Evolutionary conservation across 2,329 filamentous ascomycete genomes (phyloP), one percentile per base, ranked within the genome.

Genomic region (Penicillium sp.): DNA sequence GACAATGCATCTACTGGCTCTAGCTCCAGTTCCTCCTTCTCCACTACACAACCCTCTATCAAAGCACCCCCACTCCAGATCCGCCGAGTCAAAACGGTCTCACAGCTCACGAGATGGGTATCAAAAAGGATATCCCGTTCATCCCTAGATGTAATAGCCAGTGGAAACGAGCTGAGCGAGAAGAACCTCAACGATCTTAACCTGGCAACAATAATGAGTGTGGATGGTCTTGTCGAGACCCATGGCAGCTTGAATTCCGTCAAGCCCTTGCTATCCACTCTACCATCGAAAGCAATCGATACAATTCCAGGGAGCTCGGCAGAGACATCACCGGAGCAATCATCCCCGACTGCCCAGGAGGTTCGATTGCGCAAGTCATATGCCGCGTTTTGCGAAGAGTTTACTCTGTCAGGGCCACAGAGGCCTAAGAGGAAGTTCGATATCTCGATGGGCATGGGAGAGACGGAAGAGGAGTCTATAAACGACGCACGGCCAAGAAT

Each of bases 1-100:
- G 56, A 61, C 18, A 47, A 48, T 48, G 50, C 48, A 16, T 60
- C 58, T 3, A 49, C 54, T 5, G 20, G 42, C n/a, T 57, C 56
- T 11, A 39, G 30, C n/a, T 49, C 51, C 6, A 46, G 43, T 6
- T 54, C 40, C 31, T 54, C 55, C 10, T 45, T 31, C 31, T 44
- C 39, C 13, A 51, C 44, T 35, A 6, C n/a, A 35, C 4, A 47
- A 43, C 18, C 33, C 13, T 46, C 33, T 48, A 18, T 56, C 44
- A 10, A 41, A 24, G 25, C 42, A 53, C 46, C 36, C 13, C 22
- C 13, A 35, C 41, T 10, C 7, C 41, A 24, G 8, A 49, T 57
- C 7, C 51, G 51, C 25, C 54, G 54, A 11, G 20, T 27, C 39
- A 50, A 48, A 7, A 61, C 56, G n/a, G 46, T 57, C 7, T 33